Evolutionary conservation across 805 yeast genomes (phyloP).

Genomic region (Candida suzukii): DNA sequence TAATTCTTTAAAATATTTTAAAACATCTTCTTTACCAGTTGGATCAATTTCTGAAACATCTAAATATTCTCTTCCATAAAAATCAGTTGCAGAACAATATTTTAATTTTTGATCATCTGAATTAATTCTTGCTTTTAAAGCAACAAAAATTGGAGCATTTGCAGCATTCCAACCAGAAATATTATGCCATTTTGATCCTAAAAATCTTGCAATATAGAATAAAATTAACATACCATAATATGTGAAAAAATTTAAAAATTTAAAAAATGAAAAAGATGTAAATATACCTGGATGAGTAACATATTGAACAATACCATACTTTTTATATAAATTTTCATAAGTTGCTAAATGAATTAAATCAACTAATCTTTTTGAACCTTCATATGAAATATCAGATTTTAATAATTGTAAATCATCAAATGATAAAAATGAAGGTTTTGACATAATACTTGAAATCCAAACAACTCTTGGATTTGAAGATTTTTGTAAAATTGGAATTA

Average conservation of each 20-base stretch:
- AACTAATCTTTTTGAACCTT: slow-evolving; percentile 83
- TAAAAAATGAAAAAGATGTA: slow-evolving; percentile 71
- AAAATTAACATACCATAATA: slow-evolving; percentile 79
- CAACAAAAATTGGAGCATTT: slow-evolving; percentile 72
- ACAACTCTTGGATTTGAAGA: slow-evolving; percentile 51
- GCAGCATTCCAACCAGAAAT: slow-evolving; percentile 88
- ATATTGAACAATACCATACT: slow-evolving; percentile 60
- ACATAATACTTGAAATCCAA: slow-evolving; percentile 85
- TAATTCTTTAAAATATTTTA: slow-evolving; percentile 51
- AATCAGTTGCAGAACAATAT: slow-evolving; percentile 67
- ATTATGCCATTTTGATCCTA: slow-evolving; percentile 87
- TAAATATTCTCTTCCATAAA: slow-evolving; percentile 60
- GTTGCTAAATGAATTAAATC: slow-evolving; percentile 78
- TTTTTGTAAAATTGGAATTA: slow-evolving; percentile 39
- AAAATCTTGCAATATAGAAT: slow-evolving; percentile 73
- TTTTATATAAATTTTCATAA: slow-evolving; percentile 38
- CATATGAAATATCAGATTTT: slow-evolving; percentile 64
- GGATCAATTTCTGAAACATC: slow-evolving; percentile 48
- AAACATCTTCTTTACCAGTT: slow-evolving; percentile 62
- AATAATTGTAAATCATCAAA: slow-evolving; percentile 70
- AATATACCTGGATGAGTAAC: slow-evolving; percentile 93
- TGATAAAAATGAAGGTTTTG: slow-evolving; percentile 67
- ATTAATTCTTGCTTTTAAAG: slow-evolving; percentile 44
- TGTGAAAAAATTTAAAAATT: slow-evolving; percentile 69
- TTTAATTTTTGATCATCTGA: slow-evolving; percentile 37